Conservation (phyloP, 2,329 filamentous ascomycete genomes). For the Gnomoniopsis sp. region DNA sequence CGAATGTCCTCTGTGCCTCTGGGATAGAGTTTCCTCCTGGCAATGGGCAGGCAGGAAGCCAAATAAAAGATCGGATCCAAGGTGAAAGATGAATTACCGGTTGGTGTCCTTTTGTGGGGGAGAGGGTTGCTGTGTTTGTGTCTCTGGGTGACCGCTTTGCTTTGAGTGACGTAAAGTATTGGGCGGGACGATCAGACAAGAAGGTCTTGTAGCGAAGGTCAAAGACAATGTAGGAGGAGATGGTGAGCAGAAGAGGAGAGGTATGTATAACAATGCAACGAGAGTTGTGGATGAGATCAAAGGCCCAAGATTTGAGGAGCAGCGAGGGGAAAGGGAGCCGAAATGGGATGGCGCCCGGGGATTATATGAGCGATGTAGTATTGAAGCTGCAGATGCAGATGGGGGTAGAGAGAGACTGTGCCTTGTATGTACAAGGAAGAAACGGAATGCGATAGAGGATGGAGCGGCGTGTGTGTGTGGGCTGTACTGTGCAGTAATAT, state of each 20-base stretch:
- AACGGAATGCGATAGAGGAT: neutral
- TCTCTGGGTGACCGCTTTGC: neutral
- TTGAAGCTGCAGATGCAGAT: neutral
- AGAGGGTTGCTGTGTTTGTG: neutral
- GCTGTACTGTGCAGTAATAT: neutral
- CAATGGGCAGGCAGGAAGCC: neutral
- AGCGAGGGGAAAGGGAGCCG: neutral
- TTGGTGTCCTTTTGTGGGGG: neutral
- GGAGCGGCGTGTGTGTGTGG: too few species aligned
- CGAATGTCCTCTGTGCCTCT: neutral
- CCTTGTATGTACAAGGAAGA: neutral
- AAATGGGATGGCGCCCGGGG: neutral
- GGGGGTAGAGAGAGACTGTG: neutral
- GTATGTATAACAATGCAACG: neutral
- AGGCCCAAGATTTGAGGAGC: neutral
- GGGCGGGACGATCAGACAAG: neutral
- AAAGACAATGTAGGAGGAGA: neutral
- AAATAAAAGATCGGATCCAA: neutral
- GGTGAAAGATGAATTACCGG: neutral
- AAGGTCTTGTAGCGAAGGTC: neutral
- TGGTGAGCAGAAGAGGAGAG: neutral
- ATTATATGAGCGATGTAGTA: neutral
- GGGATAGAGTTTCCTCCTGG: too few species aligned
- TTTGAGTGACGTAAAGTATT: neutral
- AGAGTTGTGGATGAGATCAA: neutral